Percentiles rank a stretch among this genome's conserved stretches.
phyloP scores from a whole-genome alignment of 2,329 filamentous ascomycete species.

The Xylariomycetidae sp. region DNA sequence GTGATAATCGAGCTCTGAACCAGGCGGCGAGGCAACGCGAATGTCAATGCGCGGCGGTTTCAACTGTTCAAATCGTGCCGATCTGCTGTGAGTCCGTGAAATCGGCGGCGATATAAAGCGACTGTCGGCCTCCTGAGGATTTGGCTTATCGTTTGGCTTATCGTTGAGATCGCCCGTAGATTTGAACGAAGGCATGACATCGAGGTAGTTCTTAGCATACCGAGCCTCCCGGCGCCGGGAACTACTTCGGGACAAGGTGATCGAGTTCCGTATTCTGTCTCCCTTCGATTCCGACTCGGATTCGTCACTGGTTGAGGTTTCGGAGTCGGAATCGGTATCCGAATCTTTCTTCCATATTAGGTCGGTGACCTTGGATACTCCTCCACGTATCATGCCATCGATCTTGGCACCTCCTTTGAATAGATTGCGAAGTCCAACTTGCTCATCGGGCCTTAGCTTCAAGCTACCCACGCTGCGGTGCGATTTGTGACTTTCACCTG shows the following conservation, averaged over 20 bases:
- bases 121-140: constrained; percentile 9
- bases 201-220: constrained; percentile 40
- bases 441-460: constrained; percentile 37
- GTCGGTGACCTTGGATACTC: constrained; percentile 51
- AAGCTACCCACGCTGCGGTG: constrained; percentile 44
- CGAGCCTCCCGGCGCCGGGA: constrained; percentile 27
- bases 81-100: constrained; percentile 32
- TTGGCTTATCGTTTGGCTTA: constrained; percentile 14
- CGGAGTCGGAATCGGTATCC: constrained; percentile 24
- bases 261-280: constrained; percentile 32
- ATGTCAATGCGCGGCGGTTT: constrained; percentile 46
- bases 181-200: constrained; percentile 46
- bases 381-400: constrained; percentile 61
- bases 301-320: constrained; percentile 40
- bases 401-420: constrained; percentile 68
- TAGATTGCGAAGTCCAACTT: constrained; percentile 61
- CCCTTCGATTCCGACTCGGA: constrained; percentile 40
- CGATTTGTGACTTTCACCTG: constrained; percentile 42
- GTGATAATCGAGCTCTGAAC: constrained; percentile 20
- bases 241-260: constrained; percentile 29
- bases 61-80: constrained; percentile 40
- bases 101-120: too few relatives aligned
- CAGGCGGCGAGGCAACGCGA: constrained; percentile 33
- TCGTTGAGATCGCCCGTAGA: constrained; percentile 24
- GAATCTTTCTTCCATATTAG: constrained; percentile 51